Percentiles rank a stretch among this genome's conserved stretches.
phyloP scores from a whole-genome alignment of 192 early-diverging fungal genomes.

The Podila epicladia region DNA sequence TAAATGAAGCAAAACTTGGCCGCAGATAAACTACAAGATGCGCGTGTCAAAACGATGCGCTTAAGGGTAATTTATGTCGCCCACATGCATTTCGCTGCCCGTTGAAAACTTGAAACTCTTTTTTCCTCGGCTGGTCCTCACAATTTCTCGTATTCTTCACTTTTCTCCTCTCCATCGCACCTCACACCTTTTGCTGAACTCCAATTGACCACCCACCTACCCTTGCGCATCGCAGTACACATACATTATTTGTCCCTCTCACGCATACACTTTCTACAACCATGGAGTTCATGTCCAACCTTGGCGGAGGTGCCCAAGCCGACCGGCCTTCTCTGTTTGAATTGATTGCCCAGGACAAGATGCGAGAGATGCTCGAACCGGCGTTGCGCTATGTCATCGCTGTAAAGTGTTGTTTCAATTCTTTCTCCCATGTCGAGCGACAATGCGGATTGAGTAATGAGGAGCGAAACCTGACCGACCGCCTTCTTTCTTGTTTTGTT shows the following conservation, averaged over 20 bases:
- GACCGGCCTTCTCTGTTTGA: conserved; percentile 94
- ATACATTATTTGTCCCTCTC: neutral
- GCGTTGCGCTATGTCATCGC: conserved; percentile 86
- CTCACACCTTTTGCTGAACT: too few relatives aligned
- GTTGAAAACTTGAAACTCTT: too few relatives aligned
- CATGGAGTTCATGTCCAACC: conserved; percentile 91
- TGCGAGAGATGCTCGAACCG: conserved; percentile 85
- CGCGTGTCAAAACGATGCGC: too few relatives aligned
- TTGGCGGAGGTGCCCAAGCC: conserved; percentile 66
- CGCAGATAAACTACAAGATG: too few relatives aligned
- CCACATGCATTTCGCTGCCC: too few relatives aligned
- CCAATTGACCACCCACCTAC: too few relatives aligned
- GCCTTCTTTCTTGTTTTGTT: neutral
- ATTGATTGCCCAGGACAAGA: conserved; percentile 84
- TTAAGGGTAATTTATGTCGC: too few relatives aligned
- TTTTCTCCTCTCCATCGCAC: too few relatives aligned
- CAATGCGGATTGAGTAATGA: neutral
- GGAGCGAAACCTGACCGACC: neutral
- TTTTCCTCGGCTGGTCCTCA: too few relatives aligned
- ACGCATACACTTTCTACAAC: neutral
- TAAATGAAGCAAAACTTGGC: too few relatives aligned
- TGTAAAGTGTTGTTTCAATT: conserved; percentile 53
- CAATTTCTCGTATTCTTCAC: too few relatives aligned
- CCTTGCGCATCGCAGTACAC: too few relatives aligned
- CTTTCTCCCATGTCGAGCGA: neutral